Percentiles rank a stretch among this genome's conserved stretches.
Conservation (phyloP, 768 basidiomycete genomes). For the Termitomyces eurrhizus region DNA sequence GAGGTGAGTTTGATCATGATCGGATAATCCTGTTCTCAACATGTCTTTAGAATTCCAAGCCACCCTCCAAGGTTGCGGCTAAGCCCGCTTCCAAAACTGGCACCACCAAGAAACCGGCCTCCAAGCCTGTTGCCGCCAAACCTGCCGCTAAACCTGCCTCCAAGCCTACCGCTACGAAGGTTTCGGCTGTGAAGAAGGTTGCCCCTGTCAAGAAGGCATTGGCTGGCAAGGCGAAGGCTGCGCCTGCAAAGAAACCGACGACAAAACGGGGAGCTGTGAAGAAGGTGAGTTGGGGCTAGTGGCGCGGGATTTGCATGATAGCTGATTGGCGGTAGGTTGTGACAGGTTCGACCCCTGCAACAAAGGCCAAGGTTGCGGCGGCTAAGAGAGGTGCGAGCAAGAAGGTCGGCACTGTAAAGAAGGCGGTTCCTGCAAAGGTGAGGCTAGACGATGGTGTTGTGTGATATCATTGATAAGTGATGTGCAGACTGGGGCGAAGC, state of each 20-base stretch:
- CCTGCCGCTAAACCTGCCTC: slow-evolving; percentile 25
- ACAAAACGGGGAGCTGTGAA: slow-evolving; percentile 17
- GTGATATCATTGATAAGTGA: not conserved
- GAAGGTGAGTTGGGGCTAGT: not conserved
- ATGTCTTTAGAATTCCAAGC: slow-evolving; percentile 41
- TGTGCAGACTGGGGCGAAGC: slow-evolving; percentile 26
- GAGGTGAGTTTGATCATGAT: slow-evolving; percentile 41
- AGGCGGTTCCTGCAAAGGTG: slow-evolving; percentile 26
- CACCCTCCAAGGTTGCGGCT: slow-evolving; percentile 34
- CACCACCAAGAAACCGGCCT: slow-evolving; percentile 28
- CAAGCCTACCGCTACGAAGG: slow-evolving; percentile 33
- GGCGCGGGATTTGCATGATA: too few species aligned
- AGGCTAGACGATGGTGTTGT: slow-evolving; percentile 3
- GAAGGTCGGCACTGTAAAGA: slow-evolving; percentile 21
- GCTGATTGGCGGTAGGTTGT: not conserved
- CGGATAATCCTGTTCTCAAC: not conserved
- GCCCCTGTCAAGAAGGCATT: slow-evolving; percentile 59
- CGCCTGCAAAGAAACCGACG: slow-evolving; percentile 32
- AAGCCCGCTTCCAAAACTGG: slow-evolving; percentile 29
- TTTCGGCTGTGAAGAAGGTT: slow-evolving; percentile 34
- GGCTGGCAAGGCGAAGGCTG: slow-evolving; percentile 30
- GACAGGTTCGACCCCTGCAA: not conserved
- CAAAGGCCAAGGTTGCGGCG: slow-evolving; percentile 13
- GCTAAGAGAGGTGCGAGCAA: slow-evolving; percentile 14
- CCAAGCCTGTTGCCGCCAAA: slow-evolving; percentile 29